Base-by-base conservation (phyloP, 768 basidiomycete species). In the Podaxis sp. region DNA sequence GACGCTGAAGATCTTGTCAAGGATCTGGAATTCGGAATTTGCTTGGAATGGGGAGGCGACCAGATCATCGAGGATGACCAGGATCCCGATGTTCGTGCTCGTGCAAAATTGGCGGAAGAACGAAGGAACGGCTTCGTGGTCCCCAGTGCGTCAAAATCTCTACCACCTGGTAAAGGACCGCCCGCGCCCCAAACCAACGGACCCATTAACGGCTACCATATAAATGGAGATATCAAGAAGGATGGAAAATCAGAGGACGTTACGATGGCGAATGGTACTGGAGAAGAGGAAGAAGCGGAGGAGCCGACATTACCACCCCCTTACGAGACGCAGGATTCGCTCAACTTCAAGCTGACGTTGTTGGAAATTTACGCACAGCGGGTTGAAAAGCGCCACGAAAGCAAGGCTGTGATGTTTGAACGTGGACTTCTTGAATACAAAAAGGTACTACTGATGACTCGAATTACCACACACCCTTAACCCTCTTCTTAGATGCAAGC, bases 1-100 rank as follows among this genome's bases (percentile, higher is more conserved):
- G 96, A 99, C 56, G 96, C 96, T 0, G 96, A 99, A 72, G 90
- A 96, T 69, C 76, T 93, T 2, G 90, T 98, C 66, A 99, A 98
- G 75, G 95, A 98, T 71, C 80, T 99, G 66, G 96, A 99, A 72
- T 98, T 98, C 68, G 96, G 93, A 1, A 77, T 95, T n/a, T 93
- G 93, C 64, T 79, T 84, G 22, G 84, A 87, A 36, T 96, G 86
- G 71, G 95, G 91, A 1, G 97, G 96, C 2, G 92, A 93, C 69
- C 80, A 89, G 66, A 87, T 89, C 58, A 76, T 81, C 2, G 91
- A 93, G 66, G 93, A 93, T 67, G 88, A 88, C 65, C 86, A 88
- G 65, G 93, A 95, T 65, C 76, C 77, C 5, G 91, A 91, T 66
- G 90, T 92, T 49, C 83, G 84, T 64, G 89, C 82, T 12, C 76